Base-by-base conservation (phyloP, 1,139 yeast species). In the Zygosaccharomyces sapae region DNA sequence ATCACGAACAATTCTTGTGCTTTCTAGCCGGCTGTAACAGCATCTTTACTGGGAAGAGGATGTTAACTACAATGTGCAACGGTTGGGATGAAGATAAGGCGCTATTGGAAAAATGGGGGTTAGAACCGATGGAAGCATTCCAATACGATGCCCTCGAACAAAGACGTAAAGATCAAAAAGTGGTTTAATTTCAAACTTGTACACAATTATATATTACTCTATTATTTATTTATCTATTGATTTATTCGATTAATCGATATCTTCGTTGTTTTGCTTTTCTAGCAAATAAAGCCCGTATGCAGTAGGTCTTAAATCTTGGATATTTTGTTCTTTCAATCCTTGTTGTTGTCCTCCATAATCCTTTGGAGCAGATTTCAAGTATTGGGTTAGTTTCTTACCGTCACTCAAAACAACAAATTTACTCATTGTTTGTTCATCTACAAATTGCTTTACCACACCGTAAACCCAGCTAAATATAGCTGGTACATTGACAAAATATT, bases 401-500 rank as follows among this genome's bases (percentile, higher is more conserved):
- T 77, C 71, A 51, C 76, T 76, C 52, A 85, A 64, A 39, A 88
- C 83, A 48, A 77, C 79, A 60, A 89, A 86, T 69, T 87, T 87
- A 58, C 78, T 76, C 46, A 80, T 72, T 0, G 96, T 88, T 49
- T 78, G 86, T 44, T 75, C 78, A 35, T 86, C 76, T 43, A 86
- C 78, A 55, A 87, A 74, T 29, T 72, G 69, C 54, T 74, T 75
- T 55, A 84, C 76, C 45, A 86, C 73, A 22, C 77, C 74, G 63
- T 83, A 88, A 46, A 86, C 79, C 95, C 95, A 89, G 38, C 83
- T 73, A 83, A 89, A 79, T 20, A 87, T 51, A 9, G 72, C 61
- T 0, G 96, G 96, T 12, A 88, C 87, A 60, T 88, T 87, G 48
- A 87, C 79, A 63, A 89, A 89, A 65, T 77, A 84, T 68, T 88